These are phyloP conservation scores for Trichoderma sp. DNA, from an alignment of 2,329 filamentous ascomycete genomes.

Conservation along the genomic window DNA sequence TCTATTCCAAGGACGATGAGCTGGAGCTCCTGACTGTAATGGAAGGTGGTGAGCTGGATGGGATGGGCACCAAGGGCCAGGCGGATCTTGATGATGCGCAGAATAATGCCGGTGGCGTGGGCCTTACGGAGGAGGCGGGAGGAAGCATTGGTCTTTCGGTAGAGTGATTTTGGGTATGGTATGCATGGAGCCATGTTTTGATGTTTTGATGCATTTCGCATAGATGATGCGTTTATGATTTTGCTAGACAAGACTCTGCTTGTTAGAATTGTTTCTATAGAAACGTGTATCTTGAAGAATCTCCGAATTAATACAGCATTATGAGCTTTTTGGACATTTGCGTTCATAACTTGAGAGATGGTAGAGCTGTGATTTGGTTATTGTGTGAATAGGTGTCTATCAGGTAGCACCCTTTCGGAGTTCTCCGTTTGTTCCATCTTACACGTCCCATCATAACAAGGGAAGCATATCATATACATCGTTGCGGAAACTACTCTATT, in stretches of 20 bases:
- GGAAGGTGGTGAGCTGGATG: constrained; percentile 53
- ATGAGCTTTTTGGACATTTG: neutral
- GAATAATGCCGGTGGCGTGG: constrained; percentile 52
- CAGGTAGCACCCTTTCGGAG: neutral
- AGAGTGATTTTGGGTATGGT: constrained; percentile 15
- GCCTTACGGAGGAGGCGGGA: constrained; percentile 23
- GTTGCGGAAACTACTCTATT: too few species aligned
- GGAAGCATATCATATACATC: too few species aligned
- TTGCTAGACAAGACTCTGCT: neutral
- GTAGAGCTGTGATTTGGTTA: neutral
- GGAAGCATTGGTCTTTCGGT: constrained; percentile 20
- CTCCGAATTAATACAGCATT: neutral
- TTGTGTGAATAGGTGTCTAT: neutral
- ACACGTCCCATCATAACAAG: neutral
- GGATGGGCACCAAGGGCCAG: constrained; percentile 57
- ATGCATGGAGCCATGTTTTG: neutral
- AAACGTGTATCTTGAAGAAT: neutral
- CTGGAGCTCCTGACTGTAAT: constrained; percentile 56
- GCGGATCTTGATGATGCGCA: constrained; percentile 57
- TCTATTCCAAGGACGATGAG: constrained; percentile 58
- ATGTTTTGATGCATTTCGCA: neutral
- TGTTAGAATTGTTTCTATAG: neutral
- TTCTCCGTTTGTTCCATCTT: neutral
- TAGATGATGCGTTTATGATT: neutral
- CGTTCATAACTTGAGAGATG: neutral